A percentile compares a stretch with the other conserved stretches of the same genome.
Conservation (phyloP, 129 eudicot genomes). For the Flaveria bidentis region DNA sequence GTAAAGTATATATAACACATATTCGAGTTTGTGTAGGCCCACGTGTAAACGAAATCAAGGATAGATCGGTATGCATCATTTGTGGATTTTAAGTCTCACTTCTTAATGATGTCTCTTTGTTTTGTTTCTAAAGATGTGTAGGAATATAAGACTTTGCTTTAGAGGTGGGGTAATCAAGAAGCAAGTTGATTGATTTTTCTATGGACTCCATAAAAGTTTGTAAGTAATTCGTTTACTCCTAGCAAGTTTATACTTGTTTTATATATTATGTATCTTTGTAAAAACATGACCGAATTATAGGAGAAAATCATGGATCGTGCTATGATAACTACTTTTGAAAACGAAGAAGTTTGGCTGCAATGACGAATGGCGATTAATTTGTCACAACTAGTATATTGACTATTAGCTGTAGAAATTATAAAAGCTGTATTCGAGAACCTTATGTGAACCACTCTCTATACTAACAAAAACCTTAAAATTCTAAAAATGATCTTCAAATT, state of each 20-base stretch:
- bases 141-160: constrained; percentile 7
- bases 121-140: not conserved
- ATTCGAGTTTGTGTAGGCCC: not conserved
- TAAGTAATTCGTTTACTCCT: not conserved
- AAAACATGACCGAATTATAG: not conserved
- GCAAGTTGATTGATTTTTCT: constrained; percentile 24
- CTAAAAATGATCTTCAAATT: too few relatives aligned
- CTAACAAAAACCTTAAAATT: too few relatives aligned
- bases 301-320: not conserved
- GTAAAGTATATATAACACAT: not conserved
- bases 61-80: not conserved
- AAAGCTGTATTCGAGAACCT: too few relatives aligned
- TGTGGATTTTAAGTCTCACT: constrained; percentile 1
- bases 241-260: not conserved
- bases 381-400: too few relatives aligned
- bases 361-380: not conserved
- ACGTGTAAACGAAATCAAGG: not conserved
- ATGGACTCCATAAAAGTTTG: not conserved
- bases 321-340: not conserved
- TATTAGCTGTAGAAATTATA: too few relatives aligned
- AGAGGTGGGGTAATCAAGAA: constrained; percentile 24
- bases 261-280: not conserved
- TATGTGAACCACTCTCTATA: too few relatives aligned
- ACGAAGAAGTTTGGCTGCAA: not conserved
- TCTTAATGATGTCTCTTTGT: constrained; percentile 3